Conservation (phyloP, 768 basidiomycete species). For the Pulveroboletus frians region DNA sequence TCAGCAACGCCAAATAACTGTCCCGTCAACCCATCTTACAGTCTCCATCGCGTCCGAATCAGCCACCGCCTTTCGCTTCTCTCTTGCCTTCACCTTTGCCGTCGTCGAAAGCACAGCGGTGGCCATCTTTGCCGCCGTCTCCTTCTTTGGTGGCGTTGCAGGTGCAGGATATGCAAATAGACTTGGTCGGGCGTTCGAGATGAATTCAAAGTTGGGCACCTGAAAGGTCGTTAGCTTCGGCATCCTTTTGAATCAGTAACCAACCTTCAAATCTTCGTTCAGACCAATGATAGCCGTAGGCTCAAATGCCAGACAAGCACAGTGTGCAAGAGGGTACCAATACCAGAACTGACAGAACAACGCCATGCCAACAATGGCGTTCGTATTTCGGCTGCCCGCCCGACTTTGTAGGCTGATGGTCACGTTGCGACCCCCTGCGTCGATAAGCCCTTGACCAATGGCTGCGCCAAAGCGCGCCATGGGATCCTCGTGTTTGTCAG, state of each 20-base stretch:
- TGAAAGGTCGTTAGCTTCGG: conserved; percentile 28
- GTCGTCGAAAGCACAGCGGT: conserved; percentile 96
- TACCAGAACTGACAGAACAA: conserved; percentile 99
- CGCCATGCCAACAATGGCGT: conserved; percentile 95
- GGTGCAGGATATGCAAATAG: conserved; percentile 88
- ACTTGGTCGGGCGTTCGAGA: conserved; percentile 86
- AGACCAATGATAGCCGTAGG: conserved; percentile 94
- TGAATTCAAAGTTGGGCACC: conserved; percentile 92
- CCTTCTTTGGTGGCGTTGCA: conserved; percentile 87
- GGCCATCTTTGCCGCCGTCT: conserved; percentile 85
- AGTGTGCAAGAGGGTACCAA: conserved; percentile 97
- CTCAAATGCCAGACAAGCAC: conserved; percentile 86
- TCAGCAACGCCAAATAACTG: conserved; percentile 10
- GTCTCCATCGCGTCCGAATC: conserved; percentile 81
- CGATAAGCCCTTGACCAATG: conserved; percentile 93
- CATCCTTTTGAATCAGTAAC: conserved; percentile 10
- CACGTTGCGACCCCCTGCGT: conserved; percentile 94
- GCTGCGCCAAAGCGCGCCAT: conserved; percentile 98
- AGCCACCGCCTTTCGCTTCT: conserved; percentile 84
- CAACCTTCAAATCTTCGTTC: conserved; percentile 77
- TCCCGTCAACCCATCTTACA: conserved; percentile 40
- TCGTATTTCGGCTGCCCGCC: conserved; percentile 89
- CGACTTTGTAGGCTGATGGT: conserved; percentile 92
- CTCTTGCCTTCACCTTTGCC: conserved; percentile 92
- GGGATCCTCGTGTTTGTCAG: conserved; percentile 97